Percentiles rank a stretch among this genome's conserved stretches.
These are phyloP conservation scores for Tricholoma furcatifolium DNA, from an alignment of 768 basidiomycete genomes.

Conservation along the genomic window DNA sequence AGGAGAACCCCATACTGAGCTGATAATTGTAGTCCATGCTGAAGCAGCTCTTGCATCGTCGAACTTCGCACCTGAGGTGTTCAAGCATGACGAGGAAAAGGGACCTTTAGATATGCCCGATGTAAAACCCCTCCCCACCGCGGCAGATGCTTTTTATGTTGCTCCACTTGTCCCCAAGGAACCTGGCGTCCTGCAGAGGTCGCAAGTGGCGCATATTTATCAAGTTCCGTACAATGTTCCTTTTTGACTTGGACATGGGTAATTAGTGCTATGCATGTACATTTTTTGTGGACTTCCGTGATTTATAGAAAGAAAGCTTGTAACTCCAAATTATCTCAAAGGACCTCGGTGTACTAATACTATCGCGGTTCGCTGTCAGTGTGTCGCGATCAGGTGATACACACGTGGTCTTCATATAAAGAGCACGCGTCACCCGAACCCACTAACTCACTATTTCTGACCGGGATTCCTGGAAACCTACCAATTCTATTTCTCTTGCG, in stretches of 20 bases:
- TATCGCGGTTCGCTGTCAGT: no score
- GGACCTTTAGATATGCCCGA: slow-evolving; percentile 7
- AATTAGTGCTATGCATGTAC: background rate
- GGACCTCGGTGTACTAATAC: no score
- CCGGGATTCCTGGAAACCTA: no score
- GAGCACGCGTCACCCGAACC: no score
- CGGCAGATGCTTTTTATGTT: background rate
- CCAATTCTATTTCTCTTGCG: no score
- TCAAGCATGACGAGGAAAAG: slow-evolving; percentile 30
- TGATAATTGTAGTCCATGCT: slow-evolving; percentile 31
- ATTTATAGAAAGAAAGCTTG: no score
- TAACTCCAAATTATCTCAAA: no score
- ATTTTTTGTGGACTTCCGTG: background rate
- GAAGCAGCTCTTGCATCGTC: slow-evolving; percentile 36
- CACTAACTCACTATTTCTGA: no score
- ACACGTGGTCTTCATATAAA: no score
- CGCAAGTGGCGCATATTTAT: background rate
- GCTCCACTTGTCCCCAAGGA: background rate
- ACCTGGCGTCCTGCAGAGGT: background rate
- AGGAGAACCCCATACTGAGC: background rate
- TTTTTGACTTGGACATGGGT: slow-evolving; percentile 7
- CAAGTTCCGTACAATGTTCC: slow-evolving; percentile 12
- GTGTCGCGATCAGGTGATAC: no score
- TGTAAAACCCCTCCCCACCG: slow-evolving; percentile 5
- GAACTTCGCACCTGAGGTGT: slow-evolving; percentile 38